Conservation (phyloP, 768 basidiomycete genomes). For the Tricholoma matsutake region DNA sequence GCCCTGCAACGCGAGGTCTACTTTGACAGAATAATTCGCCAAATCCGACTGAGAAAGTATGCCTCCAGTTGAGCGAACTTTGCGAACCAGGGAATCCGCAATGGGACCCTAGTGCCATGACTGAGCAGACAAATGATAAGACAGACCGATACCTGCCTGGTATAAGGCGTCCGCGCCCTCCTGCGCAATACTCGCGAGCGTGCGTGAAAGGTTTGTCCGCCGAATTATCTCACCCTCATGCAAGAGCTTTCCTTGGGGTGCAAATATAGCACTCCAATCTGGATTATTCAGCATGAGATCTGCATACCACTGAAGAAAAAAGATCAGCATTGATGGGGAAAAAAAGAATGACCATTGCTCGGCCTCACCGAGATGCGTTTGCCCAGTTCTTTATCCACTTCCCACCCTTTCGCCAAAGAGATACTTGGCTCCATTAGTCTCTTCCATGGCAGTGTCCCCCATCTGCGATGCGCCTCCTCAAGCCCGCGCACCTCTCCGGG, state of each 20-base stretch:
- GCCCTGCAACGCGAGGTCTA: conserved; percentile 72
- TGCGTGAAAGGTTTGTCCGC: conserved; percentile 73
- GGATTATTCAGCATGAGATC: conserved; percentile 61
- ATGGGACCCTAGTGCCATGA: conserved; percentile 59
- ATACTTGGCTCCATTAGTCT: conserved; percentile 73
- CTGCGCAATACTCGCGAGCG: conserved; percentile 68
- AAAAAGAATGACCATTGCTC: conserved; percentile 4
- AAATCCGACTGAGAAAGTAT: conserved; percentile 78
- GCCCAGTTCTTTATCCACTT: conserved; percentile 73
- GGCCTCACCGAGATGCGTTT: conserved; percentile 62
- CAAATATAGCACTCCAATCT: conserved; percentile 83
- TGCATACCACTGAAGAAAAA: conserved; percentile 36
- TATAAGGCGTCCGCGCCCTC: conserved; percentile 85
- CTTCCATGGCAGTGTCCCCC: conserved; percentile 81
- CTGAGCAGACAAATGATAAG: conserved; percentile 14
- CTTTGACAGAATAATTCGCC: conserved; percentile 61
- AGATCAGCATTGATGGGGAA: not conserved
- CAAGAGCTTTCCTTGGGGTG: conserved; percentile 68
- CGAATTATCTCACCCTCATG: conserved; percentile 72
- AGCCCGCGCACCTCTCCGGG: conserved; percentile 91
- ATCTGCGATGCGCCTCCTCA: conserved; percentile 75
- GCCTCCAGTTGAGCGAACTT: conserved; percentile 71
- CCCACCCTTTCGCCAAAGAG: conserved; percentile 75
- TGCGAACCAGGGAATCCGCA: conserved; percentile 73
- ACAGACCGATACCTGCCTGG: conserved; percentile 39